These are phyloP conservation scores for Rickenella mellea DNA, from an alignment of 768 basidiomycete species.

Conservation along the genomic window DNA sequence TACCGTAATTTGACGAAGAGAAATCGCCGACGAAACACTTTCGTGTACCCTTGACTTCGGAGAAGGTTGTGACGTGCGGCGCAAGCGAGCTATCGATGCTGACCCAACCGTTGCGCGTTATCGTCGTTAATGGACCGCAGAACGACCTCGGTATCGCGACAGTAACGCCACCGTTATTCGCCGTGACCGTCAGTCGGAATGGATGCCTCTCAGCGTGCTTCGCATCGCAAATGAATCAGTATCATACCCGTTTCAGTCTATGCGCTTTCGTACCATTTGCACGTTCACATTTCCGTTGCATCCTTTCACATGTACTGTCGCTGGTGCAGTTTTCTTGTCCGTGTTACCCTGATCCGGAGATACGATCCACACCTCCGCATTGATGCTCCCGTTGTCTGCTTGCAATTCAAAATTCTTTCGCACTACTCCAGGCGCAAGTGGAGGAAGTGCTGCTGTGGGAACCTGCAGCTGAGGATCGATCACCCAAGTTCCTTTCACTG, in stretches of 20 bases:
- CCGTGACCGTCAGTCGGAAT: constrained; percentile 19
- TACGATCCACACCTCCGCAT: neutral
- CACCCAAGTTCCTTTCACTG: too few species aligned
- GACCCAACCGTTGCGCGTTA: neutral
- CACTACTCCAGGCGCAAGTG: too few species aligned
- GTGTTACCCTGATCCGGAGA: too few species aligned
- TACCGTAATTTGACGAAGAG: neutral
- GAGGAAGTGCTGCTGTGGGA: too few species aligned
- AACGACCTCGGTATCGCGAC: constrained; percentile 18
- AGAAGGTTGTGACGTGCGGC: neutral
- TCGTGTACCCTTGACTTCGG: neutral
- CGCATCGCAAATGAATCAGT: neutral
- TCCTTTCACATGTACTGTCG: neutral
- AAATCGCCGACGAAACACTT: constrained; percentile 1
- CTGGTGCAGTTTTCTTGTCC: neutral
- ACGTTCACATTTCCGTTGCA: neutral
- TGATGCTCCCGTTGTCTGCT: neutral
- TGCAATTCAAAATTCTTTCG: too few species aligned
- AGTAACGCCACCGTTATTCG: constrained; percentile 44
- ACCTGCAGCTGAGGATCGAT: too few species aligned
- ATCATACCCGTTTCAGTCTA: neutral
- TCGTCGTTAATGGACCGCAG: neutral
- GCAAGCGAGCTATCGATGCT: neutral
- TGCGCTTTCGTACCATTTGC: neutral
- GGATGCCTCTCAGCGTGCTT: neutral